Conservation (phyloP, 345 rosid genomes). For the Atalantia buxifolia region DNA sequence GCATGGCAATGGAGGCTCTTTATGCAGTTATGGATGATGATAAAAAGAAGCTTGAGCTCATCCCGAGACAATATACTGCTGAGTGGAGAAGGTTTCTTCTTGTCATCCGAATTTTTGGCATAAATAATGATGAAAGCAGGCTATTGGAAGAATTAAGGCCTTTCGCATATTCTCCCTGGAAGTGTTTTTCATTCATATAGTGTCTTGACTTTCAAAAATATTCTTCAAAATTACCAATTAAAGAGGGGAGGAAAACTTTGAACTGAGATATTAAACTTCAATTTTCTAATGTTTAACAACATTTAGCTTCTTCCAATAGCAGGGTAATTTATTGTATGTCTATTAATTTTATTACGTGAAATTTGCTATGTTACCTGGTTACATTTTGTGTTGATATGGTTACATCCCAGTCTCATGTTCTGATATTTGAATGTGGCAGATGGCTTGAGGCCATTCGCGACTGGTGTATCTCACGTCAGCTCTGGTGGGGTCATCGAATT, state of each 20-base stretch:
- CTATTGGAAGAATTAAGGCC: not conserved
- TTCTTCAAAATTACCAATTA: not conserved
- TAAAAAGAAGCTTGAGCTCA: slow-evolving; percentile 65
- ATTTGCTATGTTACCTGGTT: not conserved
- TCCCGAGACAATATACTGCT: slow-evolving; percentile 85
- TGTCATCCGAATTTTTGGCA: not conserved
- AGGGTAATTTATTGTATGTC: not conserved
- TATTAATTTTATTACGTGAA: not conserved
- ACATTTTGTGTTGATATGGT: not conserved
- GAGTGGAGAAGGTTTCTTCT: slow-evolving; percentile 83
- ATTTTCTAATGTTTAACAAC: not conserved
- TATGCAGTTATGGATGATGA: slow-evolving; percentile 58
- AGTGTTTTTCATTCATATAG: not conserved
- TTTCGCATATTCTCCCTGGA: not conserved
- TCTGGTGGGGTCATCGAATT: slow-evolving; percentile 97
- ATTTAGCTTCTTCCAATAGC: not conserved
- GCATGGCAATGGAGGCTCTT: slow-evolving; percentile 77
- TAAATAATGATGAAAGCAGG: not conserved
- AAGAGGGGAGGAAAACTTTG: not conserved
- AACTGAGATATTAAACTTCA: not conserved
- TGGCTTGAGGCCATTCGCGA: slow-evolving; percentile 98
- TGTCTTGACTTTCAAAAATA: not conserved
- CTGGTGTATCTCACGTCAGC: slow-evolving; percentile 97
- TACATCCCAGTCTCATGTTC: slow-evolving; percentile 10
- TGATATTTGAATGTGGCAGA: slow-evolving; percentile 38